Percentiles rank a stretch among this genome's conserved stretches.
phyloP scores from a whole-genome alignment of 495 filamentous ascomycete genomes.

The Evernia prunastri region DNA sequence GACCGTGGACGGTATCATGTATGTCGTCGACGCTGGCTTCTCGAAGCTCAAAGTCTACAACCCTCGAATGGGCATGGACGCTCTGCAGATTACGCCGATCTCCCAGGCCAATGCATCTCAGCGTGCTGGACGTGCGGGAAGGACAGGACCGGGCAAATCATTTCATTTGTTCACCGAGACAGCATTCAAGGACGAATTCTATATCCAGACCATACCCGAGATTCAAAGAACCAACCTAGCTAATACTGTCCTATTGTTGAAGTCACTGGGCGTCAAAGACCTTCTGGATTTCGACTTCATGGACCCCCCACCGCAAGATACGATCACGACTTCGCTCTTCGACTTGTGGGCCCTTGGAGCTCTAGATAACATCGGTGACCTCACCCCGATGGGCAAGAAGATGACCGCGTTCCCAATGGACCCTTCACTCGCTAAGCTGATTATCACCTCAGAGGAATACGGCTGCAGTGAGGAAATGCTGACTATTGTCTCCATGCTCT shows the following conservation, averaged over 20 bases:
- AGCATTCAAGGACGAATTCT: conserved; percentile 94
- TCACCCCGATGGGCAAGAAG: conserved; percentile 77
- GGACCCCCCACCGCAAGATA: conserved; percentile 97
- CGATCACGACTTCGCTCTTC: conserved; percentile 93
- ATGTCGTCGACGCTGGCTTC: conserved; percentile 92
- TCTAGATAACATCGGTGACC: conserved; percentile 84
- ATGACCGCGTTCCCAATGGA: conserved; percentile 99
- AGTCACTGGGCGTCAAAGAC: conserved; percentile 90
- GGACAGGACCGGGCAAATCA: conserved; percentile 93
- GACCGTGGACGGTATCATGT: conserved; percentile 99
- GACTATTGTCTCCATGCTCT: conserved; percentile 97
- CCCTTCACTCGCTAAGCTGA: conserved; percentile 83
- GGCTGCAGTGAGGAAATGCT: conserved; percentile 96
- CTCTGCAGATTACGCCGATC: conserved; percentile 94
- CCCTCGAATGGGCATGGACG: conserved; percentile 98
- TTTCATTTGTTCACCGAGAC: conserved; percentile 92
- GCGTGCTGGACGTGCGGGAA: conserved; percentile 85
- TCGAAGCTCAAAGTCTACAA: conserved; percentile 99
- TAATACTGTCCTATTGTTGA: conserved; percentile 90
- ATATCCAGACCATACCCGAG: conserved; percentile 95
- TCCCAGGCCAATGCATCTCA: conserved; percentile 95
- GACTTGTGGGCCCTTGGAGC: conserved; percentile 97
- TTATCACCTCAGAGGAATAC: conserved; percentile 83
- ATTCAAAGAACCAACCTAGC: conserved; percentile 95
- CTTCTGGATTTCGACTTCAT: conserved; percentile 98